Evolutionary conservation across 805 yeast genomes (phyloP), one percentile per base, ranked within the genome.

Genomic region (Priceomyces carsonii): DNA sequence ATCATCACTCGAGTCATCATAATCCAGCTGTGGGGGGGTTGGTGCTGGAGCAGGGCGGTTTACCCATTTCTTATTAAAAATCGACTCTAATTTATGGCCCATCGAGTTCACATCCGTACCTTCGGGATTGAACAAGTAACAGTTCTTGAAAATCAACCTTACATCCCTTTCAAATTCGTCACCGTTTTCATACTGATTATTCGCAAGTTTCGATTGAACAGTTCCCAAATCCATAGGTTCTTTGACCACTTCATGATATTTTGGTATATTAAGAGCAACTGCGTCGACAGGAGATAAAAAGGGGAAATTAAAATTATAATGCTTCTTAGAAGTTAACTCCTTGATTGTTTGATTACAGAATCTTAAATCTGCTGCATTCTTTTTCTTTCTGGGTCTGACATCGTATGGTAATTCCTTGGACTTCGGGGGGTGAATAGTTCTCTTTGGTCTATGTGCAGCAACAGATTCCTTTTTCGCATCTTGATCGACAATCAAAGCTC

Each of bases 181-280:
- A 13, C 89, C 93, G 36, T 82, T 80, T 54, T 85, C 91, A 59
- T 93, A 93, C 50, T 85, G 85, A 61, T 90, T 90, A 59, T 87
- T 88, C 42, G 81, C 79, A 45, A 88, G 70, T 57, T 90, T 91
- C 39, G 79, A 74, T 50, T 81, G 82, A 38, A 91, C 75, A 0
- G 97, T 88, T 20, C 91, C 80, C 47, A 93, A 71, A 62, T 93
- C 99, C 98, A 93, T 93, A 40, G 99, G 99, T 50, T 80, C 77
- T 61, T 87, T 88, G 39, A 93, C 82, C 38, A 87, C 69, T 50
- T 91, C 95, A 48, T 77, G 77, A 60, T 93, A 93, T 28, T 89
- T 79, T 18, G 99, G 99, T 47, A 95, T 82, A 51, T 87, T 88
- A 53, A 91, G 74, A 10, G 96, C 95, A 20, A 90, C 89, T 0